Evolutionary conservation across 2,329 filamentous ascomycete genomes (phyloP), one percentile per base, ranked within the genome.

Genomic region (Ascochyta lentis): DNA sequence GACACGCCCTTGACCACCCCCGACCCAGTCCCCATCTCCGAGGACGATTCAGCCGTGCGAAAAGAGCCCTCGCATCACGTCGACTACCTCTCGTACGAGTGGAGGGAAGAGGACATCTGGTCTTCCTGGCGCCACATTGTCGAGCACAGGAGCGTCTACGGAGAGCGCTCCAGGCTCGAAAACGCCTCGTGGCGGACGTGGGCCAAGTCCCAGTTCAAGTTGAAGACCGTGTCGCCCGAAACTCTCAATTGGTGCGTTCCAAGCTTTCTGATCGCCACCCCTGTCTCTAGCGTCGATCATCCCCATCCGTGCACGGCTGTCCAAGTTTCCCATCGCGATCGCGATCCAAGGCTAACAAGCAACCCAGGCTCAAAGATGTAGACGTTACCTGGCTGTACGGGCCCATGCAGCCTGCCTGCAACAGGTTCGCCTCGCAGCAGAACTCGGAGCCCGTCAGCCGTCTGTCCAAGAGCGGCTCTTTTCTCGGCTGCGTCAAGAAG

Each of bases 381-480:
- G 94, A 99, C 76, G 92, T 97, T 29, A 97, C 94, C 41, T 99
- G 94, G 95, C 82, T 99, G 1, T 99, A 98, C 70, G 95, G 95
- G 0, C 95, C 95, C 12, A 78, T 97, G 44, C 94, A 96, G 73
- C 89, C 89, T 1, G 88, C 89, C 22, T 80, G 82, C 4, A 84
- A 81, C 50, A 84, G 82, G 58, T 80, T 67, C 69, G 79, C 85
- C 54, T 76, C 76, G 12, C 74, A 80, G 48, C 75, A 78, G 46
- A 71, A 74, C 35, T 81, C 81, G 12, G 82, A 84, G 41, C 79
- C 81, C 22, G 77, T 78, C 23, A 85, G 82, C 63, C 79, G 79
- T 13, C 71, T 88, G 6, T 87, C 85, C 13, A 86, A 85, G 49
- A 84, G 80, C 35, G 85, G 82, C 63, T 92, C 91, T 0, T 89